Conservation (phyloP, 108 stramenopile genomes). For the Nannochloropsis gaditana region DNA sequence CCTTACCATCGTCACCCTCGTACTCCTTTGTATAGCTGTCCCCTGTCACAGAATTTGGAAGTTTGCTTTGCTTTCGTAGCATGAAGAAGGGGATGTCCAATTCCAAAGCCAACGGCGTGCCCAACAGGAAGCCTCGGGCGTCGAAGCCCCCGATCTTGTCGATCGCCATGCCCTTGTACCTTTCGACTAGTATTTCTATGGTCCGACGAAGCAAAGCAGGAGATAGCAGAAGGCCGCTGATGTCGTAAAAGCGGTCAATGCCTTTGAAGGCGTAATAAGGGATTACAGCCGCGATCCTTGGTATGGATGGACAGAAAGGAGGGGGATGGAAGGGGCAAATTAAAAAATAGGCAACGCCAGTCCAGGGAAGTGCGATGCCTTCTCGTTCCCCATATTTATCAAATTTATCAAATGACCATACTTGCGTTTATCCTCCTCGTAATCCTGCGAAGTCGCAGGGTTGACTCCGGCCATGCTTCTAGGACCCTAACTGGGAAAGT, state of each 20-base stretch:
- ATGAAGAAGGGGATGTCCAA: conserved; percentile 93
- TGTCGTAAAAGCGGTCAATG: conserved; percentile 95
- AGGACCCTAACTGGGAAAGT: background rate
- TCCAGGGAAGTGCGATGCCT: too few relatives aligned
- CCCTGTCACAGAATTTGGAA: conserved; percentile 84
- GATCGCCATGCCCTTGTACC: conserved; percentile 70
- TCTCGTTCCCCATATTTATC: too few relatives aligned
- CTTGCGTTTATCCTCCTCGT: conserved; percentile 15
- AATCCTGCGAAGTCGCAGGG: background rate
- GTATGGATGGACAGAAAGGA: background rate
- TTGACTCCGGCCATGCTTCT: background rate
- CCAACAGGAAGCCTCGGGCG: conserved; percentile 90
- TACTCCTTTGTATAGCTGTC: conserved; percentile 84
- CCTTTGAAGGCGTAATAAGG: conserved; percentile 98
- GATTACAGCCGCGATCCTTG: conserved; percentile 75
- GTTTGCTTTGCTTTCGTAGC: conserved; percentile 94
- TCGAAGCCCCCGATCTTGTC: conserved; percentile 83
- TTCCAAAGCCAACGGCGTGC: conserved; percentile 92
- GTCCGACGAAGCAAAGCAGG: conserved; percentile 58
- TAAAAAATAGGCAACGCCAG: background rate
- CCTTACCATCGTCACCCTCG: conserved; percentile 68
- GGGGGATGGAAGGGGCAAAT: background rate
- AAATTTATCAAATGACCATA: background rate
- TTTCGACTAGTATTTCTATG: conserved; percentile 35
- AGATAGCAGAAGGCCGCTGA: conserved; percentile 82